Base-by-base conservation (phyloP, 108 stramenopile species). In the Epipyxis sp. region DNA sequence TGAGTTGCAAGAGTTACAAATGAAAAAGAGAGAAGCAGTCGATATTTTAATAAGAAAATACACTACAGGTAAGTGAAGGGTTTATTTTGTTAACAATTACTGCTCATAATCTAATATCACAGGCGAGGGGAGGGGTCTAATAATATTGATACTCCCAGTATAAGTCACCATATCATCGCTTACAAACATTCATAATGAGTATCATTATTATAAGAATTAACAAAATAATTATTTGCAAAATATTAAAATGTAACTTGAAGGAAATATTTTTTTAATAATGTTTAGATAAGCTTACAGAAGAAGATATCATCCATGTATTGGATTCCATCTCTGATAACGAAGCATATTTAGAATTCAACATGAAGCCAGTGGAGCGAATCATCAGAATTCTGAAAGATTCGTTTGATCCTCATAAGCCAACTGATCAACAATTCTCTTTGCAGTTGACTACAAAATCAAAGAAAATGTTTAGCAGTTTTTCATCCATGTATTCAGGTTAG, bases 321-420 rank as follows among this genome's bases (percentile, higher is more conserved):
- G 92, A 92, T 58, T 87, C 86, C 40, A 85, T 93, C 41, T 71
- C 85, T 34, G 92, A 93, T 79, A 90, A 89, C 25, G 82, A 90
- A 77, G 86, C 87, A 34, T 90, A 88, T 42, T 82, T 91, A 29
- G 81, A 83, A 58, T 83, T 69, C 59, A 92, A 92, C 69, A 84
- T 90, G 2, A 54, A 59, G 30, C 91, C 93, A 25, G 91, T 92
- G 1, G 81, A 89, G 45, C 76, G 81, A n/a, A 89, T 87, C 87
- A 76, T 91, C 29, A 68, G 69, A 16, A 84, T 90, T 72, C 84
- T 92, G 74, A 86, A 88, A 69, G 77, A 81, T 0, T 80, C 88
- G 76, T 92, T 92, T 57, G 67, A 89, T 67, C 90, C 89, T 30
- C 44, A 87, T 69, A 71, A 77, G 42, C 27, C 40, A 30, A 37